phyloP scores from a whole-genome alignment of 805 yeast species.

The Myxozyma melibiosi region DNA sequence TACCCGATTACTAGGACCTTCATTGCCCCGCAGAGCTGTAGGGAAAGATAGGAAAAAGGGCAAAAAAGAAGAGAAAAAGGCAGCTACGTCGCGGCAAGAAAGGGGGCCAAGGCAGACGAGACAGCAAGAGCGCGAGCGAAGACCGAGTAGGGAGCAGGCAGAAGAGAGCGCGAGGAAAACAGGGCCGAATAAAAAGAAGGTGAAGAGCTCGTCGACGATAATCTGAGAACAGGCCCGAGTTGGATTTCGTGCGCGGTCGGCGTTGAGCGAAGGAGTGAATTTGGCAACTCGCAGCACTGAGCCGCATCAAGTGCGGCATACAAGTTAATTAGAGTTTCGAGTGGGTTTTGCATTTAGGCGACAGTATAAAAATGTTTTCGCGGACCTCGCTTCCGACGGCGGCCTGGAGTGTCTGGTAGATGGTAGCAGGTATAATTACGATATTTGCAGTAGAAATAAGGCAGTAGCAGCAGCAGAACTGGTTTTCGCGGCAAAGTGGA shows the following conservation, averaged over 20 bases:
- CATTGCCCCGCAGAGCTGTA: neutral
- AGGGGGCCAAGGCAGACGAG: neutral
- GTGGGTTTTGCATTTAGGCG: too few species aligned
- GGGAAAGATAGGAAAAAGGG: neutral
- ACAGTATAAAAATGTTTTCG: too few species aligned
- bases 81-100: neutral
- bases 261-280: too few species aligned
- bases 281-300: slow-evolving; percentile 15
- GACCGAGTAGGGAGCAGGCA: neutral
- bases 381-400: too few species aligned
- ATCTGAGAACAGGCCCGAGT: too few species aligned
- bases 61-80: neutral
- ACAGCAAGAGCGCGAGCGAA: neutral
- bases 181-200: neutral
- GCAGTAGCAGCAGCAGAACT: neutral
- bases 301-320: slow-evolving; percentile 5
- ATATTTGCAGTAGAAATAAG: too few species aligned
- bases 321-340: neutral
- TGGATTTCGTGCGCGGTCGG: too few species aligned
- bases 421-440: too few species aligned
- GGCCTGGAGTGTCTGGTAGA: too few species aligned
- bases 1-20: slow-evolving; percentile 21
- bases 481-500: too few species aligned
- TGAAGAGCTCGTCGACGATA: too few species aligned
- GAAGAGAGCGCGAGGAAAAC: neutral